Base-by-base conservation (phyloP, 176 grass and related monocot species). In the Oryza nivara region DNA sequence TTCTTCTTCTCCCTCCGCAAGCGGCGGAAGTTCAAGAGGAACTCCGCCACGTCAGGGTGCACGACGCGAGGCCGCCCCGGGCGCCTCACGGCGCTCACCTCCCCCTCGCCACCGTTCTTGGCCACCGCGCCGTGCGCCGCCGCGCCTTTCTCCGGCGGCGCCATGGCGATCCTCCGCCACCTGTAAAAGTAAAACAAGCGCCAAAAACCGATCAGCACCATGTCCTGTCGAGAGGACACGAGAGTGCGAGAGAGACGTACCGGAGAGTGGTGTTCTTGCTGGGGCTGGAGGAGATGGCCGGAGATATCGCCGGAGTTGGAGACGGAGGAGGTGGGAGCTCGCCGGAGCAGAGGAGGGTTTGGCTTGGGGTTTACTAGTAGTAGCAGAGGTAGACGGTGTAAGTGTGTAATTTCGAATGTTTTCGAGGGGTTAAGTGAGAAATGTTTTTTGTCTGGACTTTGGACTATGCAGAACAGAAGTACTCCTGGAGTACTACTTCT, bases 11-110 rank as follows among this genome's bases (percentile, higher is more conserved):
- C 81, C 14, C 46, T 5, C 14, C 30, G 85, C 14, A 8, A 11
- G 35, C 20, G 17, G 20, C 79, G 17, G 52, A 78, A 17, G 67
- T 66, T 76, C 16, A 61, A 2, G 17, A 90, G 78, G 0, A 90
- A 16, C 78, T 77, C 83, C 67, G 54, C 83, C 67, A 90, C 83
- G 67, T 86, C 73, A 3, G 73, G 83, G 44, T 82, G 65, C 67
- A 86, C 13, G 45, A 82, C 73, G 54, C 73, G 88, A 6, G 67
- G 23, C 52, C 88, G 48, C 35, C 32, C 45, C 0, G 83, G 78
- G 16, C 11, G 73, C 44, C 44, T 46, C 45, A 35, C 23, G 32
- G 41, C 52, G 75, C 28, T 32, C 32, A 43, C 49, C 4, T 36
- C 14, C 0, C 2, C 38, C 17, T 20, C 78, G 46, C 3, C 38